phyloP scores from a whole-genome alignment of 495 filamentous ascomycete genomes.

The Aspergillus ellipticus region DNA sequence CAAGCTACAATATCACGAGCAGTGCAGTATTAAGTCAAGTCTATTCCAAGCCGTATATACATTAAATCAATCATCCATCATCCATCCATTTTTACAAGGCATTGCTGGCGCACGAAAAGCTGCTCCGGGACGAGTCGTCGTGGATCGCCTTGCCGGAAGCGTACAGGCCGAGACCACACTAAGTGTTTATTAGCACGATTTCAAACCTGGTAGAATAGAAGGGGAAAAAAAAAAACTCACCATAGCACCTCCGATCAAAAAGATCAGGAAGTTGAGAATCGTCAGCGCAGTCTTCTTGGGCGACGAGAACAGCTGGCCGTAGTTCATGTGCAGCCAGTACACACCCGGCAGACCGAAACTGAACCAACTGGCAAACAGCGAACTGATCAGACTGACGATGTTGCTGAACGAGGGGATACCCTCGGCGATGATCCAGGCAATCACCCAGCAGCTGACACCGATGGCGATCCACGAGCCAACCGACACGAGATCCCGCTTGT shows the following conservation, averaged over 20 bases:
- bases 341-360: slow-evolving; percentile 29
- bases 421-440: slow-evolving; percentile 65
- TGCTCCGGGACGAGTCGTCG: slow-evolving; percentile 19
- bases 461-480: slow-evolving; percentile 51
- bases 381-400: slow-evolving; percentile 43
- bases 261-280: slow-evolving; percentile 20
- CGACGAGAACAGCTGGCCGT: slow-evolving; percentile 17
- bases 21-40: neutral
- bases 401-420: slow-evolving; percentile 64
- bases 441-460: slow-evolving; percentile 47
- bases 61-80: slow-evolving; percentile 6
- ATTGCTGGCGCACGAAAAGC: slow-evolving; percentile 14
- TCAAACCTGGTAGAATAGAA: neutral
- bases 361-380: slow-evolving; percentile 34
- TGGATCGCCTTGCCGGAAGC: slow-evolving; percentile 40
- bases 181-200: neutral
- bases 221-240: slow-evolving; percentile 17
- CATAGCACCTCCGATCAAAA: slow-evolving; percentile 23
- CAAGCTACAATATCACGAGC: no score
- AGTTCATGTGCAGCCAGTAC: slow-evolving; percentile 39
- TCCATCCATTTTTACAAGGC: slow-evolving; percentile 2
- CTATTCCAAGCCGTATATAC: neutral
- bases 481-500: slow-evolving; percentile 42
- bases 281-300: slow-evolving; percentile 26
- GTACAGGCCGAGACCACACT: slow-evolving; percentile 40